Evolutionary conservation across 306 rosid genomes (phyloP), one percentile per base, ranked within the genome.

Genomic region (Glycine latifolia): DNA sequence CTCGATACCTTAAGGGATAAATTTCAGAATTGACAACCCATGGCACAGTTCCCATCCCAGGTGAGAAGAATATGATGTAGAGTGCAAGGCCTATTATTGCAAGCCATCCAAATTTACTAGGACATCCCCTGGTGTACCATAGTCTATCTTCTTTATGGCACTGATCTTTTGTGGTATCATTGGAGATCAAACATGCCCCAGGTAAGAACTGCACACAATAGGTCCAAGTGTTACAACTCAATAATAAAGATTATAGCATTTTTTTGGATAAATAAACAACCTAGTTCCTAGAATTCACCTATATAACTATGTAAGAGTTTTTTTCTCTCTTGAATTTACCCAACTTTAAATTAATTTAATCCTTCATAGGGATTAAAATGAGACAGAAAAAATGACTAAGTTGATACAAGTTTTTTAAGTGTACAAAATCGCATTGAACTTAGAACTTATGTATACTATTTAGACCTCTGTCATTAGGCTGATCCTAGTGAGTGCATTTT

Each of bases 1-100:
- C 93, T 50, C 93, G 65, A 14, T 80, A 88, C 17, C 95, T 58
- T 7, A 89, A 15, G 8, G 95, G 92, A 47, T 91, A 91, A 2
- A 91, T 86, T 83, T 91, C 92, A 54, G 95, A 89, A 67, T 91
- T 91, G 44, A 91, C 86, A 71, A 89, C 91, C 95, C 95, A 91
- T 5, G 95, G 93, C 3, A 85, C 89, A 9, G 91, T 86, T 20
- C 92, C 95, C 95, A 88, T 91, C 17, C 95, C 92, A 3, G 91
- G 92, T 9, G 95, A 85, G 82, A 89, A 91, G 83, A 76, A 86
- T 17, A 89, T 71, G 31, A 88, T 91, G 54, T 89, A 91, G 10
- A 89, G 81, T 43, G 86, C 89, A 8, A 88, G 78, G 4, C 90
- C 91, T 48, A 71, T 7, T 1, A 91, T 76, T 50, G 95, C 95